Base-by-base conservation (phyloP, 257 asterid species). In the Gentiana straminea region DNA sequence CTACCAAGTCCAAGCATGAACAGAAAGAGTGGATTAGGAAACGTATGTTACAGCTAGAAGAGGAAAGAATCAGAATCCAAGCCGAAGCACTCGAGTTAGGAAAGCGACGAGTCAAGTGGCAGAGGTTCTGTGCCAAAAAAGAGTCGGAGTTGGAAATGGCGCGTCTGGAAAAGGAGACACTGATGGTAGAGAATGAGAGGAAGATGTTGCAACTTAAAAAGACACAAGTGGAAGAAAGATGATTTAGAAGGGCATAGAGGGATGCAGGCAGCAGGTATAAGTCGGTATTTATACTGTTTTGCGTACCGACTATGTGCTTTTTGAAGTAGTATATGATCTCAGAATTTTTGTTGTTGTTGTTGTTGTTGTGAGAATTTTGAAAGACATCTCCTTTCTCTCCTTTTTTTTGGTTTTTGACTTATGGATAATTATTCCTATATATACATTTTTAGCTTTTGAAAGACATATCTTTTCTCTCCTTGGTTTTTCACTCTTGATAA, bases 21-120 rank as follows among this genome's bases (percentile, higher is more conserved):
- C 56, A 53, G 7, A 70, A 52, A 63, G 66, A 62, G 39, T 74
- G 79, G 79, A 63, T 74, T 54, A 74, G 56, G 66, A 69, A 63
- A 13, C 73, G 70, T 54, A 58, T 66, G 73, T 59, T 70, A 55
- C 67, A 66, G 54, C 67, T 74, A 35, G 64, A 66, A 41, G 79
- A 74, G 62, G 76, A 74, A 56, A 70, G 75, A 39, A 49, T 70
- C 46, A 64, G 60, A 2, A 69, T 74, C 55, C 67, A 74, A 51
- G 72, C 62, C 44, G 79, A 74, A 59, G 79, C 76, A 11, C 15
- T 74, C 48, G 76, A 74, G 61, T 49, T 70, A 62, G 70, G 60
- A 53, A 69, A 69, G 60, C 64, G 57, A 35, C 64, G 65, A 13
- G 39, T 69, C 37, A 70, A 74, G 64, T 74, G 79, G 79, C 64